Conservation (phyloP, 2,329 filamentous ascomycete species). For the Aspergillus amoenus region DNA sequence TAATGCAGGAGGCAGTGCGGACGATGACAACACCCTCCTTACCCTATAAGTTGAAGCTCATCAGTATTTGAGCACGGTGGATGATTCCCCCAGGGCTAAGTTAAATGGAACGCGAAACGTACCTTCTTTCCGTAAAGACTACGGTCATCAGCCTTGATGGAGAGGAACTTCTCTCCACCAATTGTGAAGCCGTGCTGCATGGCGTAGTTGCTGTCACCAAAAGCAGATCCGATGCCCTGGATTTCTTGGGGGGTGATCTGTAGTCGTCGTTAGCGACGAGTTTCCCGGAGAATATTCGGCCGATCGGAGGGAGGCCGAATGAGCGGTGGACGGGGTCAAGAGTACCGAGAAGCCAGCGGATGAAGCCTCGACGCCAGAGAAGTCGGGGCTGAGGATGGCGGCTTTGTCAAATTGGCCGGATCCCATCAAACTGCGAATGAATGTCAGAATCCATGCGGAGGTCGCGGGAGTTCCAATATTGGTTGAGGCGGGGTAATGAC, state of each 20-base stretch:
- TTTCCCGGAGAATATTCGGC: not conserved
- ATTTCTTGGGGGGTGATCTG: conserved; percentile 57
- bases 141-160: conserved; percentile 72
- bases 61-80: conserved; percentile 2
- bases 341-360: conserved; percentile 70
- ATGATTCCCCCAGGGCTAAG: not conserved
- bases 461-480: conserved; percentile 13
- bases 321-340: conserved; percentile 24
- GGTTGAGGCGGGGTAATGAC: conserved; percentile 13
- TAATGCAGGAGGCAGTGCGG: conserved; percentile 85
- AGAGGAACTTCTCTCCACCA: conserved; percentile 74
- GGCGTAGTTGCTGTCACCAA: conserved; percentile 53
- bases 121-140: conserved; percentile 87
- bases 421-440: conserved; percentile 67
- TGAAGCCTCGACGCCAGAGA: conserved; percentile 77
- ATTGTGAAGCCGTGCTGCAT: conserved; percentile 68
- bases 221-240: conserved; percentile 51
- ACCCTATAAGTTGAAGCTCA: conserved; percentile 53
- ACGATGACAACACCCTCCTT: conserved; percentile 77
- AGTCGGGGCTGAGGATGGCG: conserved; percentile 77
- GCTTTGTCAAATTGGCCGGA: conserved; percentile 78
- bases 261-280: conserved; percentile 7
- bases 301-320: not conserved
- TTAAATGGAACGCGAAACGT: conserved; percentile 29
- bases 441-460: conserved; percentile 14